phyloP scores from a whole-genome alignment of 2,329 filamentous ascomycete genomes.

The Penicillium sp. region DNA sequence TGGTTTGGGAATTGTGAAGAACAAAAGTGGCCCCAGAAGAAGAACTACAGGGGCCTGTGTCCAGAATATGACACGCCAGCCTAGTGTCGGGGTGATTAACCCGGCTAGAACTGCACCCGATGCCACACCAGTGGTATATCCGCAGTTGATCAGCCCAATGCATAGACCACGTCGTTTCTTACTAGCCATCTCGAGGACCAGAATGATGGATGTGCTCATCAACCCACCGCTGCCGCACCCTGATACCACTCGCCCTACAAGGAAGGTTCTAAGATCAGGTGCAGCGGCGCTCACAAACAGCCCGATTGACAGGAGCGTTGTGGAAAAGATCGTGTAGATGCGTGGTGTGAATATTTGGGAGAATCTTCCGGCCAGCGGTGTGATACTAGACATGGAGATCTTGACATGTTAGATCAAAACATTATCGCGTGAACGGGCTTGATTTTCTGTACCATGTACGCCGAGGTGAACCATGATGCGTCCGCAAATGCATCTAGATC shows the following conservation, averaged over 20 bases:
- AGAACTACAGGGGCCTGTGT: constrained; percentile 68
- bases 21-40: constrained; percentile 62
- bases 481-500: constrained; percentile 74
- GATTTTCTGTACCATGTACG: constrained; percentile 59
- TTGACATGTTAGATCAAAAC: constrained; percentile 27
- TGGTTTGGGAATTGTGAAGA: constrained; percentile 64
- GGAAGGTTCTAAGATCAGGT: constrained; percentile 61
- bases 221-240: constrained; percentile 72
- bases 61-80: constrained; percentile 77
- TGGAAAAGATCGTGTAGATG: constrained; percentile 64
- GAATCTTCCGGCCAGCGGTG: constrained; percentile 71
- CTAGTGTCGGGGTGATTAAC: constrained; percentile 61
- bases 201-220: constrained; percentile 71
- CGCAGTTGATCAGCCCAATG: constrained; percentile 72
- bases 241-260: constrained; percentile 67
- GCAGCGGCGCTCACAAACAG: constrained; percentile 66
- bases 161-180: constrained; percentile 70
- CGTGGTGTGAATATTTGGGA: constrained; percentile 73
- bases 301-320: constrained; percentile 62
- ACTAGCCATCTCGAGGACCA: constrained; percentile 73
- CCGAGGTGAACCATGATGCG: constrained; percentile 78
- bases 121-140: constrained; percentile 71
- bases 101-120: constrained; percentile 72
- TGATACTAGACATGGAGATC: constrained; percentile 61
- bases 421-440: neutral